Evolutionary conservation across 108 stramenopile genomes (phyloP), one percentile per base, ranked within the genome.

Genomic region (Skeletonema menzelii): DNA sequence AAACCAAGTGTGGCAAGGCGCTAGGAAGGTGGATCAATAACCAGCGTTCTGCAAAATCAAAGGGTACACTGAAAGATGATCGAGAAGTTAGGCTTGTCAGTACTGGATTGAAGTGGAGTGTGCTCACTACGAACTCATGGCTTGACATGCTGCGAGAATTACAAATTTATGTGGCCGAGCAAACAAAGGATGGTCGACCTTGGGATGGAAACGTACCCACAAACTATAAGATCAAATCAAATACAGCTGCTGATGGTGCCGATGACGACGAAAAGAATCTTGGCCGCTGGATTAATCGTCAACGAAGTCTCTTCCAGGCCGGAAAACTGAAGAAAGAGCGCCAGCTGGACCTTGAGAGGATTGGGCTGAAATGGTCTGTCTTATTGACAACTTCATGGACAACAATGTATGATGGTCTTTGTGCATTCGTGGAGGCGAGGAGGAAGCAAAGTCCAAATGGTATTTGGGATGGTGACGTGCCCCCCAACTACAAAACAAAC

Each of bases 11-110:
- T 47, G 94, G 90, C 13, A 92, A 95, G 73, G 91, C 90, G 11
- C 70, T 95, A 10, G 94, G 94, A 20, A 75, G 94, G 32, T 95
- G 94, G 94, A 89, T 95, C 17, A 95, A 95, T 64, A 95, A 95
- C 68, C 94, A 95, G 65, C 85, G 94, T 37, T 89, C 91, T 19
- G 88, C 94, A 0, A 95, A 95, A 70, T 75, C 76, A 53, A 95
- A 95, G 78, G 91, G 87, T 10, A 69, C 83, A 15, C 80, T 95
- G 47, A 92, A 89, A 69, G 85, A 82, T 20, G 94, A 95, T 22
- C 67, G 94, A 60, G 91, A 91, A 77, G 77, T 80, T 35, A 82
- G 87, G 53, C 86, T 95, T 35, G 73, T 89, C 5, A 86, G 89
- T 60, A 91, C 91, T 26, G 94, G 94, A 17, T 73, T 95, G 40